Evolutionary conservation across 352 stramenopile genomes (phyloP), one percentile per base, ranked within the genome.

Genomic region (Pythium insidiosum): DNA sequence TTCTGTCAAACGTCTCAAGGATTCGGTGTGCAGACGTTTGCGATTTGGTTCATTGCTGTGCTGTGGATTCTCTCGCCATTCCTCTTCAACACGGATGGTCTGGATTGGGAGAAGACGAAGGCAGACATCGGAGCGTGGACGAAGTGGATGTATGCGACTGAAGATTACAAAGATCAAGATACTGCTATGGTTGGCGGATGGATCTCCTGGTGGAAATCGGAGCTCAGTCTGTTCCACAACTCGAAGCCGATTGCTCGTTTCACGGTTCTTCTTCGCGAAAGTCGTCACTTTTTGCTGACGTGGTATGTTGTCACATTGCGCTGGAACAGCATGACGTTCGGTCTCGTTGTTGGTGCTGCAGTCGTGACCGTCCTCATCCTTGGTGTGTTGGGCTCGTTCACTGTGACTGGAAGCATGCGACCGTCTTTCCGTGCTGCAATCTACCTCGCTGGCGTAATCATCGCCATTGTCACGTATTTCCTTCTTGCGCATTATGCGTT

Each of bases 81-180:
- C 54, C 70, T 91, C 31, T 91, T 91, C 61, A 91, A 91, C 59
- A 87, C 75, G n/a, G 78, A 91, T 29, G 78, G 78, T 18, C 53
- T 91, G 2, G 78, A 91, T 31, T 91, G 74, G 66, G 72, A 88
- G 40, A 91, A 91, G 58, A 87, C 78, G 0, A 91, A 91, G 57
- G 72, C 68, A 4, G 78, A 91, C 52, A 73, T 88, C 19, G 48
- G 46, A 18, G 70, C 73, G 2, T 91, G 78, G 78, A 61, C 61
- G 10, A 79, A 75, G 56, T 91, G 78, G 78, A 91, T 91, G 78
- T 93, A 87, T 39, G 79, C 77, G 13, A 23, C 61, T 1, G 74
- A 87, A 42, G 41, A 67, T 21, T 88, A 80, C 50, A 39, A 70
- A 30, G 77, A 92, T 35, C 38, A 68, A 28, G 80, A 92, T 53